A percentile compares a stretch with the other conserved stretches of the same genome.
These are phyloP conservation scores for Globisporangium barbulae DNA, from an alignment of 352 stramenopile genomes.

Conservation along the genomic window DNA sequence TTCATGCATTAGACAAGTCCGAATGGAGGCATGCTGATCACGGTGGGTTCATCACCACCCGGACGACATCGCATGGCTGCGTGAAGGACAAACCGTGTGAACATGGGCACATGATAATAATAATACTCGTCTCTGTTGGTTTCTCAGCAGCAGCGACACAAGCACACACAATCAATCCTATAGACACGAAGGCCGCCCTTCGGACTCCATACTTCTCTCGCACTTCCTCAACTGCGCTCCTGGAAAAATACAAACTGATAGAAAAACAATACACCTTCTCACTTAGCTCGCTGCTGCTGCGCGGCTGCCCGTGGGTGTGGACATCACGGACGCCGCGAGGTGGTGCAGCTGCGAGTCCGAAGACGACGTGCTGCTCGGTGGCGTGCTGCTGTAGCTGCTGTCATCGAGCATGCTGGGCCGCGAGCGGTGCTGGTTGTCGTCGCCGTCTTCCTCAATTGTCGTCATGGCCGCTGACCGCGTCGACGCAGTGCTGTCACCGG, in stretches of 20 bases:
- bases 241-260: slow-evolving; percentile 1
- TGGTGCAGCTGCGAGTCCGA: slow-evolving; percentile 14
- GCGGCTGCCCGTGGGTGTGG: slow-evolving; percentile 13
- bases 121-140: neutral
- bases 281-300: slow-evolving; percentile 25
- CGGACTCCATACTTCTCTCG: neutral
- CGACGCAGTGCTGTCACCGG: neutral
- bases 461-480: slow-evolving; percentile 17
- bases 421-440: slow-evolving; percentile 14
- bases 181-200: neutral
- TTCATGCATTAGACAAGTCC: neutral
- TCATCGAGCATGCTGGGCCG: slow-evolving; percentile 33
- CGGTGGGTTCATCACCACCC: no score
- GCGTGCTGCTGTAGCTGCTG: slow-evolving; percentile 35
- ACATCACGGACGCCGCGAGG: slow-evolving; percentile 2
- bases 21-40: neutral
- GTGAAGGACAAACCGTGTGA: neutral
- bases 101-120: neutral
- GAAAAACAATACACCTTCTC: neutral
- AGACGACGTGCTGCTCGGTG: slow-evolving; percentile 33
- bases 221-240: neutral
- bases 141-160: neutral
- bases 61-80: neutral
- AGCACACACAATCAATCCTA: neutral
- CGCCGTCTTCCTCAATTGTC: slow-evolving; percentile 25